Conservation (phyloP, 345 rosid species). For the Acer yangbiense region DNA sequence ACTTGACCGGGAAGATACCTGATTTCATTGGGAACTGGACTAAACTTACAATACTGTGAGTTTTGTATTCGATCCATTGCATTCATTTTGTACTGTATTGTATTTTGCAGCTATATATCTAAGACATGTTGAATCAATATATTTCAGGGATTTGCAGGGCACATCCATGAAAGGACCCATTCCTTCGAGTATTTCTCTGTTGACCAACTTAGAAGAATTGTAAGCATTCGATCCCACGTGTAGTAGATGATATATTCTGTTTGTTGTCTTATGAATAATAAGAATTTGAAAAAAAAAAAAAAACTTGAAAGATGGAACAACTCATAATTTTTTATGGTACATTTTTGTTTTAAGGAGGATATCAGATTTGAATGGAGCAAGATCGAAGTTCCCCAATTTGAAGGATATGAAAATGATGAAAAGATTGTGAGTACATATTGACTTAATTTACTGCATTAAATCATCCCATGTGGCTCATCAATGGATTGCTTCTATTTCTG, state of each 20-base stretch:
- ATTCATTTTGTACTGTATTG: neutral
- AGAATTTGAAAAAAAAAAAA: no score
- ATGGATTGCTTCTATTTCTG: slow-evolving; percentile 9
- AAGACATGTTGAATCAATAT: neutral
- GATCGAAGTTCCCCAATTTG: slow-evolving; percentile 57
- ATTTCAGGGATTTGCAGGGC: slow-evolving; percentile 77
- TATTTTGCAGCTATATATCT: neutral
- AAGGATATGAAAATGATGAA: slow-evolving; percentile 14
- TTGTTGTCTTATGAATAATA: neutral
- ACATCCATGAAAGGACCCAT: slow-evolving; percentile 91
- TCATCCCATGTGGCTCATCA: neutral
- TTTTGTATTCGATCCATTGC: neutral
- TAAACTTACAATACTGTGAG: slow-evolving; percentile 25
- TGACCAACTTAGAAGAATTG: slow-evolving; percentile 55
- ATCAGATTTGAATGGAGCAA: slow-evolving; percentile 58
- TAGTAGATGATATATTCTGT: neutral
- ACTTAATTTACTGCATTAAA: no score
- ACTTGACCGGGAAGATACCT: slow-evolving; percentile 43
- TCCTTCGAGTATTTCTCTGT: slow-evolving; percentile 57
- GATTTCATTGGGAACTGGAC: slow-evolving; percentile 45
- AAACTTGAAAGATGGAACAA: neutral
- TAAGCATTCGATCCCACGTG: slow-evolving; percentile 37
- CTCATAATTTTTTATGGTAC: neutral
- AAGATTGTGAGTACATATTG: slow-evolving; percentile 52
- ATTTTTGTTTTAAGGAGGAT: slow-evolving; percentile 52